Evolutionary conservation across 371 early-diverging fungal genomes (phyloP), one percentile per base, ranked within the genome.

Genomic region (Mucor irregularis): DNA sequence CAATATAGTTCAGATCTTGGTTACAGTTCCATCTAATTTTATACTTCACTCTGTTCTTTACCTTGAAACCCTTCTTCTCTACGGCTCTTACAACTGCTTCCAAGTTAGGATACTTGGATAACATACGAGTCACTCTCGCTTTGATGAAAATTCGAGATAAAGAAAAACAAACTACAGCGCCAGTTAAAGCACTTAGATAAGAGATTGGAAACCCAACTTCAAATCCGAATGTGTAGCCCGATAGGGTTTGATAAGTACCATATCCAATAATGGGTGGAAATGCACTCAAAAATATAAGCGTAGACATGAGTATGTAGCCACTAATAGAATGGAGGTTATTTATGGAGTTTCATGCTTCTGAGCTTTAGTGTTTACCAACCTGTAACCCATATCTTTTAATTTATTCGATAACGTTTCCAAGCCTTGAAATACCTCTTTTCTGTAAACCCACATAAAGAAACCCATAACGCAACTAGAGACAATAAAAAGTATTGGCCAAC

Each of bases 241-340:
- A 78, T 59, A 89, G 54, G 10, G 83, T 85, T 43, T 83, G 74
- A 37, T 79, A 77, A 2, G 84, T 81, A 38, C 83, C 76, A 58
- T 87, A 89, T 8, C 90, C 90, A 47, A 86, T 66, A 56, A 89
- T 56, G 5, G 87, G 86, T 16, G 89, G 89, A 40, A 87, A 87
- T 7, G 84, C 83, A 9, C 86, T 80, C 9, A 75, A 57, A 53
- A 85, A 83, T 40, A 78, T 75, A 9, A 75, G 51, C 5, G 49
- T 43, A 10, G 70, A 56, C 46, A 78, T 64, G 42, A 78, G 43
- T 4, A 71, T n/a, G 49, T 78, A 73, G 1, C 79, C 79, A 33
- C 79, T 74, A 52, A n/a, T 11, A 49, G 22, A 14, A 26, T 26
- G 19, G 10, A 38, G n/a, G 5, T 5, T 10, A 38, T n/a, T 10